Evolutionary conservation across 2,329 filamentous ascomycete species (phyloP), one percentile per base, ranked within the genome.

Genomic region (Pseudogymnoascus sp.): DNA sequence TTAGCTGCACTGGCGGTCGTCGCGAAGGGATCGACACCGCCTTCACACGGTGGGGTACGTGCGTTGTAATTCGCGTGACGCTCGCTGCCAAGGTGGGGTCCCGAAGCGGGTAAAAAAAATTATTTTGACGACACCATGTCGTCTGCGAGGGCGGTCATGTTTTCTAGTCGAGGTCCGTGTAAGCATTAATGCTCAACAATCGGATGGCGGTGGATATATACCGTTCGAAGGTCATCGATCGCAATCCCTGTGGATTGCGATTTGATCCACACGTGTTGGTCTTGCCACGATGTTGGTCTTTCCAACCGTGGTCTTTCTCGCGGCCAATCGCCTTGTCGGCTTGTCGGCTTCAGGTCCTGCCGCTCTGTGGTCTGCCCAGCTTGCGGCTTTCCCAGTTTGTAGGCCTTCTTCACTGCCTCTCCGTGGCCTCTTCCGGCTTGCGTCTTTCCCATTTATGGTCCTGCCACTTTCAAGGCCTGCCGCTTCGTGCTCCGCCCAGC

Each of bases 11-110:
- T 8, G 49, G 11, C 49, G 49, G 49, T 33, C 6, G 49, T 33
- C 49, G 49, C 29, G 49, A 55, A 55, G 49, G 49, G 49, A 8
- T 55, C 49, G 49, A 55, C 49, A 35, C 49, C 49, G 49, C 33
- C 49, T 21, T 55, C 49, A 55, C 49, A 55, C 10, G 29, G 49
- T 35, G 49, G 49, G n/a, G n/a, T 55, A 55, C 49, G n/a, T 55
- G 49, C 49, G 49, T 52, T 35, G 10, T n/a, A 35, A 3, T 21
- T 55, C 10, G 29, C 49, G 49, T 55, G 49, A 16, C 49, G 49
- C 45, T 52, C 26, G 45, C 49, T 55, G 29, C 16, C 49, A 11
- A 33, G 49, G 49, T 33, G 29, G 49, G 49, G 49, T 33, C 16
- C 16, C 29, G 29, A 55, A 21, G 16, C 49, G 29, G 49, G 29